Percentiles rank a stretch among this genome's conserved stretches.
phyloP scores from a whole-genome alignment of 129 eudicot species.

The Scalesia atractyloides region DNA sequence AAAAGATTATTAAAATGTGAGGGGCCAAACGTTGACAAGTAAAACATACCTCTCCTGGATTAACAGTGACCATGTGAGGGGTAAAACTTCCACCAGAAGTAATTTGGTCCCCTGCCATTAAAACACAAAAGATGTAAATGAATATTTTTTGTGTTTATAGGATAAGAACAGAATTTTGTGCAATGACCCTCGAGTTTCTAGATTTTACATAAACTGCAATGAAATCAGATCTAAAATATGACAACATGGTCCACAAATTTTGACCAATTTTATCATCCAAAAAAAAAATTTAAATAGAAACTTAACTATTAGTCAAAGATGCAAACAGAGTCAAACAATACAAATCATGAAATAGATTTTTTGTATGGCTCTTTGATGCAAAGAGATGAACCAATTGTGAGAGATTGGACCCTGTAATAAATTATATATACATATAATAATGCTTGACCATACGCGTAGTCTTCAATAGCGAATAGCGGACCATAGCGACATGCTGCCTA shows the following conservation, averaged over 20 bases:
- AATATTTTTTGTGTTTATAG: neutral
- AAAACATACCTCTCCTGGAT: slow-evolving; percentile 74
- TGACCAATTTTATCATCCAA: neutral
- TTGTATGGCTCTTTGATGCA: neutral
- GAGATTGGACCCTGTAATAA: neutral
- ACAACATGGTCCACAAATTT: neutral
- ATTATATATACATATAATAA: too few species aligned
- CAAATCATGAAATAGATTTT: neutral
- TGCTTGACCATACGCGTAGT: too few species aligned
- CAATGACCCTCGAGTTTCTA: neutral
- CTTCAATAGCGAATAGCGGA: too few species aligned
- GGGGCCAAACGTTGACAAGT: neutral
- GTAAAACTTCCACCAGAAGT: slow-evolving; percentile 68
- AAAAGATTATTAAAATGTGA: neutral
- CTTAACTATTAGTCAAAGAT: neutral
- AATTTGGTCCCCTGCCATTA: slow-evolving; percentile 46
- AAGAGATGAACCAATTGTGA: slow-evolving; percentile 13
- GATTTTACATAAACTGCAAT: slow-evolving; percentile 2
- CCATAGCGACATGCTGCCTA: too few species aligned
- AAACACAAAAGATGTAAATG: neutral
- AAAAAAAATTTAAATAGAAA: neutral
- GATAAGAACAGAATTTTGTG: neutral
- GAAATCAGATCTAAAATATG: neutral
- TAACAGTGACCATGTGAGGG: slow-evolving; percentile 78
- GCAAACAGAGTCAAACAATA: neutral